Conservation (phyloP, 208 protist species). For the Crithidia fasciculata region DNA sequence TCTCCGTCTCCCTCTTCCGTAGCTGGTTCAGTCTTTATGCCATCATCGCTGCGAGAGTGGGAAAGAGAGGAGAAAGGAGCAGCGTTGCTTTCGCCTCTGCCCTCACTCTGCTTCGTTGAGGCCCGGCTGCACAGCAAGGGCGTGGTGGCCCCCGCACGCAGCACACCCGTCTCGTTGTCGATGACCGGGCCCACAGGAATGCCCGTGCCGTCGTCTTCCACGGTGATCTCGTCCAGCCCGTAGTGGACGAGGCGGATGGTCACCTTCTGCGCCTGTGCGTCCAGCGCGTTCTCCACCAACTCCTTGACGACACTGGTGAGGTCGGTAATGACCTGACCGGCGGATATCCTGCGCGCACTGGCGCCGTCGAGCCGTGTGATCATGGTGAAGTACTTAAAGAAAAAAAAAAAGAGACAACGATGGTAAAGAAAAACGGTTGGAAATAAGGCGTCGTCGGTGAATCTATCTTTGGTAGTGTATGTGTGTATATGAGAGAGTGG, state of each 20-base stretch:
- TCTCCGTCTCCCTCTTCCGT: conserved; percentile 7
- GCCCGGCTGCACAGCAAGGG: conserved; percentile 70
- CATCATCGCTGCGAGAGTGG: background rate
- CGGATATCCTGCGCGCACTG: conserved; percentile 79
- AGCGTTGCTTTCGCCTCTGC: conserved; percentile 1
- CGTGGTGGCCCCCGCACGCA: conserved; percentile 39
- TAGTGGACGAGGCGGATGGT: conserved; percentile 68
- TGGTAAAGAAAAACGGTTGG: no score
- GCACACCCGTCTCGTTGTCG: conserved; percentile 24
- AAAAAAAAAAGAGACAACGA: conserved; percentile 8
- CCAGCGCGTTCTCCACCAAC: conserved; percentile 87
- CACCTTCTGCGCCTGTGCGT: conserved; percentile 68
- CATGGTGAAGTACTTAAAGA: conserved; percentile 10
- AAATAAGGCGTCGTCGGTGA: no score
- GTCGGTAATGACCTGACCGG: conserved; percentile 87
- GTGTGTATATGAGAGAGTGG: no score
- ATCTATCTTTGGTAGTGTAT: no score
- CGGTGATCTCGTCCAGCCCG: conserved; percentile 73
- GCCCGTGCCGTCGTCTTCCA: conserved; percentile 86
- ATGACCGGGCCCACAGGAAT: conserved; percentile 58
- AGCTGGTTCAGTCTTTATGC: background rate
- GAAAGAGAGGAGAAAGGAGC: background rate
- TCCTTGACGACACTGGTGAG: conserved; percentile 88
- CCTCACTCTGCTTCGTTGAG: conserved; percentile 59
- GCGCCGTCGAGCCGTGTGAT: conserved; percentile 80